phyloP scores from a whole-genome alignment of 306 rosid genomes.

The Macrotyloma uniflorum region DNA sequence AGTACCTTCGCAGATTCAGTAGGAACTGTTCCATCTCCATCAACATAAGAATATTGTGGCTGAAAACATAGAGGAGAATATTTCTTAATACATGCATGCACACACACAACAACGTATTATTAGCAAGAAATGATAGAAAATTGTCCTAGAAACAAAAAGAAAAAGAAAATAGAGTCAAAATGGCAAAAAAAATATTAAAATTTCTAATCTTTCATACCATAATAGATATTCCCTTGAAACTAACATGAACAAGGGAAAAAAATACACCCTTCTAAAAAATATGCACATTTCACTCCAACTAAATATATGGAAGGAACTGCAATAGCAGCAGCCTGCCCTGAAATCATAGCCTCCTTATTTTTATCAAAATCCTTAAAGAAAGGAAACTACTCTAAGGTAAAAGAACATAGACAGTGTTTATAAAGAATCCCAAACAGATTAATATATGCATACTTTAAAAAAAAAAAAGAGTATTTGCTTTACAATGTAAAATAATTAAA shows the following conservation, averaged over 20 bases:
- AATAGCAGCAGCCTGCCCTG: not conserved
- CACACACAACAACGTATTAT: not conserved
- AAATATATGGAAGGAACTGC: slow-evolving; percentile 3
- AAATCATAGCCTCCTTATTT: not conserved
- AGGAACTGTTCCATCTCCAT: slow-evolving; percentile 96
- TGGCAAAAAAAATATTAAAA: not conserved
- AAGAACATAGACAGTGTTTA: no score
- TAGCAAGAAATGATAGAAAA: not conserved
- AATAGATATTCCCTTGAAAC: not conserved
- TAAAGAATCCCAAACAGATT: no score
- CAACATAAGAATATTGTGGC: slow-evolving; percentile 82
- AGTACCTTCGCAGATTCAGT: slow-evolving; percentile 85
- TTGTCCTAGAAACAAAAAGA: slow-evolving; percentile 1
- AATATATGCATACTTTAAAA: no score
- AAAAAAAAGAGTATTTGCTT: no score
- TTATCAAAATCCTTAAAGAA: not conserved
- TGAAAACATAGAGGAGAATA: slow-evolving; percentile 43
- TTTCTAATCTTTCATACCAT: not conserved
- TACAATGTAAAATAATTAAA: no score
- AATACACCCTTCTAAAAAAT: not conserved
- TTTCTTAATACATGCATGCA: not conserved
- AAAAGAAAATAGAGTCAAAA: slow-evolving; percentile 15
- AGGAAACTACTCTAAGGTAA: no score
- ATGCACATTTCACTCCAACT: slow-evolving; percentile 1
- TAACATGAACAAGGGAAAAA: not conserved